phyloP scores from a whole-genome alignment of 257 asterid species.

The Lycium ferocissimum region DNA sequence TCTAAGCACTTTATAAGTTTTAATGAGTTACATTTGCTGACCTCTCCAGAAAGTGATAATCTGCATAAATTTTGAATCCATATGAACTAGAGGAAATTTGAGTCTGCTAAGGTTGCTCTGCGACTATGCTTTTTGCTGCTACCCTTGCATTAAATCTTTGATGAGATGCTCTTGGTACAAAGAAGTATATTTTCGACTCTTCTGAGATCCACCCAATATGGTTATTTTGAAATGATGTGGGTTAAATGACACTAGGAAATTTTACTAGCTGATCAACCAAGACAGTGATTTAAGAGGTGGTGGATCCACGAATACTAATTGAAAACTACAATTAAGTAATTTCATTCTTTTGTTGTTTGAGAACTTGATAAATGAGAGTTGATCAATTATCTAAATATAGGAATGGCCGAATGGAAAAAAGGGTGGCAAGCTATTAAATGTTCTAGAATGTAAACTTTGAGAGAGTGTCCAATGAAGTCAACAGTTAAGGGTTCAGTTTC shows the following conservation, averaged over 20 bases:
- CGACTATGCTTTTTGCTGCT: conserved; percentile 6
- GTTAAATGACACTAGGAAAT: background rate
- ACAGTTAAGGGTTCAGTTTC: too few relatives aligned
- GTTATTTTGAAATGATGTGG: background rate
- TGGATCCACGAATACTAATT: background rate
- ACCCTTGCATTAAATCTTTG: background rate
- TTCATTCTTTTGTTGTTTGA: background rate
- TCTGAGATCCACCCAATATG: background rate
- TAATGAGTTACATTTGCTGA: conserved; percentile 20
- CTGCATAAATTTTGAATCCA: background rate
- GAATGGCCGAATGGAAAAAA: too few relatives aligned
- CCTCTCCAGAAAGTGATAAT: conserved; percentile 17
- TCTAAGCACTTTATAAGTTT: conserved; percentile 3
- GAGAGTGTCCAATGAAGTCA: too few relatives aligned
- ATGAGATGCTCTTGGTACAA: conserved; percentile 26
- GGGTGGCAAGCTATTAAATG: too few relatives aligned
- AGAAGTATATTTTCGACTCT: background rate
- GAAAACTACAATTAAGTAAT: background rate
- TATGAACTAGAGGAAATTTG: background rate
- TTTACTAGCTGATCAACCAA: background rate
- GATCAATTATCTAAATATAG: too few relatives aligned
- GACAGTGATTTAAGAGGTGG: background rate
- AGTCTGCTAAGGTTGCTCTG: conserved; percentile 19
- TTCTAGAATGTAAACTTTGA: too few relatives aligned
- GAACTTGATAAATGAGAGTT: background rate